Percentiles rank a stretch among this genome's conserved stretches.
These are phyloP conservation scores for Diaporthe sp. DNA, from an alignment of 2,329 filamentous ascomycete genomes.

Conservation along the genomic window DNA sequence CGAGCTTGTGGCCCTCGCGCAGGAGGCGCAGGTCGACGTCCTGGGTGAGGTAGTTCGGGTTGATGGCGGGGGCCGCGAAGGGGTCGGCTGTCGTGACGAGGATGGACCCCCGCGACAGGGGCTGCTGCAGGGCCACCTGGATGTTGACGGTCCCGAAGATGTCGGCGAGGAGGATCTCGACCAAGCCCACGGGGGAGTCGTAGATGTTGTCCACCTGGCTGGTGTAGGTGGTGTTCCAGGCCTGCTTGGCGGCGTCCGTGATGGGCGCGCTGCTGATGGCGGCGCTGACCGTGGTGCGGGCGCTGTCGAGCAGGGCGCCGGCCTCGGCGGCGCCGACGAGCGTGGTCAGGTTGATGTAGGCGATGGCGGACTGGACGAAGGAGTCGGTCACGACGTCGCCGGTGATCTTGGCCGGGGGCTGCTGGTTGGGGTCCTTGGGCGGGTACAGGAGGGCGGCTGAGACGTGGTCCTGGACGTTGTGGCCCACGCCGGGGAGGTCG, in stretches of 20 bases:
- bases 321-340: constrained; percentile 14
- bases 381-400: constrained; percentile 29
- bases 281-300: neutral
- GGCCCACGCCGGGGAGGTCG: constrained; percentile 33
- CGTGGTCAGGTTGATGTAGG: constrained; percentile 31
- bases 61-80: constrained; percentile 54
- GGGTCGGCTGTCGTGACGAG: constrained; percentile 62
- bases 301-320: neutral
- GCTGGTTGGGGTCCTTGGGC: neutral
- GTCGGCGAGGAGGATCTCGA: constrained; percentile 47
- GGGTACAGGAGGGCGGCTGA: constrained; percentile 25
- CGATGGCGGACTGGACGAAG: constrained; percentile 33
- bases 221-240: constrained; percentile 45
- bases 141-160: constrained; percentile 41
- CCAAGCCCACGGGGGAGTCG: constrained; percentile 39
- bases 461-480: constrained; percentile 37
- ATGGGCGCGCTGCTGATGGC: constrained; percentile 20
- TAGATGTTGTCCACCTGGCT: constrained; percentile 47
- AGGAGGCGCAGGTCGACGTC: constrained; percentile 66
- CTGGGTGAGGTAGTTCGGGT: constrained; percentile 57
- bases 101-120: constrained; percentile 66
- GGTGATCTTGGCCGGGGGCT: constrained; percentile 17
- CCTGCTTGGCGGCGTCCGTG: constrained; percentile 44
- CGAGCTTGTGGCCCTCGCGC: constrained; percentile 53
- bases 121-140: constrained; percentile 48